Conservation (phyloP, 768 basidiomycete species). For the Pulveroboletus sp. region DNA sequence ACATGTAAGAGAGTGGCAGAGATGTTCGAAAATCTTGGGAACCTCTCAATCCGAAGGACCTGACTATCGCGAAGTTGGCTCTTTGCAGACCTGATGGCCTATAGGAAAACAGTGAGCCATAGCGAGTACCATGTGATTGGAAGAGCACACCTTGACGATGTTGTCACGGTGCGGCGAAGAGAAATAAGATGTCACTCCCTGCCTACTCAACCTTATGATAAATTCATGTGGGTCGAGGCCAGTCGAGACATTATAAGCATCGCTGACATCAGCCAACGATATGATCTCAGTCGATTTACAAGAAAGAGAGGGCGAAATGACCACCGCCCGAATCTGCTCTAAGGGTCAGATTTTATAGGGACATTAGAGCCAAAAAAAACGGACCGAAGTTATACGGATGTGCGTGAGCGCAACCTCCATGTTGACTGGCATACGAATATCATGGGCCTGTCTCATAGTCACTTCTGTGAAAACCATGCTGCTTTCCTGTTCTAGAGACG, state of each 20-base stretch:
- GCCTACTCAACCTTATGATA: slow-evolving; percentile 68
- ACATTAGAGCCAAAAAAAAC: slow-evolving; percentile 19
- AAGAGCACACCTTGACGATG: slow-evolving; percentile 61
- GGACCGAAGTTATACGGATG: slow-evolving; percentile 70
- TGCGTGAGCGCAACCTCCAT: slow-evolving; percentile 66
- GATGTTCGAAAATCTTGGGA: slow-evolving; percentile 77
- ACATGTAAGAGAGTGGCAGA: slow-evolving; percentile 84
- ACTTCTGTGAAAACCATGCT: slow-evolving; percentile 54
- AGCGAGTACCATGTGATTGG: neutral
- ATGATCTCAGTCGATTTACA: slow-evolving; percentile 83
- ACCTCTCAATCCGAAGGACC: slow-evolving; percentile 51
- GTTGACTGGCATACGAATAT: slow-evolving; percentile 67
- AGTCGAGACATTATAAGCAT: slow-evolving; percentile 77
- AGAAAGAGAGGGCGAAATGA: slow-evolving; percentile 60
- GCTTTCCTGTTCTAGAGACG: slow-evolving; percentile 56
- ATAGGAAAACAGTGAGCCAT: slow-evolving; percentile 1
- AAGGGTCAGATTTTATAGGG: slow-evolving; percentile 3
- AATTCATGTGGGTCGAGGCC: slow-evolving; percentile 77
- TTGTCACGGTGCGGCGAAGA: slow-evolving; percentile 62
- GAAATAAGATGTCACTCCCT: slow-evolving; percentile 72
- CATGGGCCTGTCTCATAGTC: slow-evolving; percentile 59
- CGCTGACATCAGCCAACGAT: slow-evolving; percentile 74
- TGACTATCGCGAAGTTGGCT: slow-evolving; percentile 57
- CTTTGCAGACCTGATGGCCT: slow-evolving; percentile 78
- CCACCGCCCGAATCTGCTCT: slow-evolving; percentile 59